Evolutionary conservation across 495 filamentous ascomycete genomes (phyloP), one percentile per base, ranked within the genome.

Genomic region (Cercophora samala): DNA sequence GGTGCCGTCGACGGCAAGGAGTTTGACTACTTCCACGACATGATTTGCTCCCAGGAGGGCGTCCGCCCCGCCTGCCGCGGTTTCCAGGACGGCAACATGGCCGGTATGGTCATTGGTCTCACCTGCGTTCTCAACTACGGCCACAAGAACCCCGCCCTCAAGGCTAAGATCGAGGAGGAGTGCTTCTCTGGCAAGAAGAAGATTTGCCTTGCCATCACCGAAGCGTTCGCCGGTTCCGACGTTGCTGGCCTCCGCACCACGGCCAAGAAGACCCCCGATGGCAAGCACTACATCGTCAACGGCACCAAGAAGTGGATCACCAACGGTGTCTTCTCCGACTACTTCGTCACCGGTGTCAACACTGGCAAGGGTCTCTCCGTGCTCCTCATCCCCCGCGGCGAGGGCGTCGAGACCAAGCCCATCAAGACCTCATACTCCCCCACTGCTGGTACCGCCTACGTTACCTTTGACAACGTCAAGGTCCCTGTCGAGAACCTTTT

Each of bases 271-370:
- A 93, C 90, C 17, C 80, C 89, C 11, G 92, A 94, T 76, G 91
- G 92, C 61, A 91, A 91, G 74, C 84, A 91, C 77, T 96, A 93
- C 75, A 89, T 94, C 67, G 86, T 96, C 68, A 93, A 92, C 76
- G 92, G 92, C 66, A 94, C 91, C 70, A 96, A 94, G 84, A 94
- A 94, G 79, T 96, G 92, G 91, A 94, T 94, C 79, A 96, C 92
- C 52, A 96, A 96, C 82, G 92, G 91, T 66, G 88, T 88, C 78
- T 94, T 87, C 76, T 82, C 81, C 69, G 91, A 94, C 76, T 94
- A 93, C 79, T 96, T 96, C 73, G 90, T 94, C 60, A 88, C 86
- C 19, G 92, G 88, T 42, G 93, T 92, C 74, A 87, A 86, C 70
- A 96, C 92, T 3, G 89, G 88, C 58, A 94, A 94, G 79, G 92